Evolutionary conservation across 2,329 filamentous ascomycete species (phyloP), one percentile per base, ranked within the genome.

Genomic region (Blastomyces parvus): DNA sequence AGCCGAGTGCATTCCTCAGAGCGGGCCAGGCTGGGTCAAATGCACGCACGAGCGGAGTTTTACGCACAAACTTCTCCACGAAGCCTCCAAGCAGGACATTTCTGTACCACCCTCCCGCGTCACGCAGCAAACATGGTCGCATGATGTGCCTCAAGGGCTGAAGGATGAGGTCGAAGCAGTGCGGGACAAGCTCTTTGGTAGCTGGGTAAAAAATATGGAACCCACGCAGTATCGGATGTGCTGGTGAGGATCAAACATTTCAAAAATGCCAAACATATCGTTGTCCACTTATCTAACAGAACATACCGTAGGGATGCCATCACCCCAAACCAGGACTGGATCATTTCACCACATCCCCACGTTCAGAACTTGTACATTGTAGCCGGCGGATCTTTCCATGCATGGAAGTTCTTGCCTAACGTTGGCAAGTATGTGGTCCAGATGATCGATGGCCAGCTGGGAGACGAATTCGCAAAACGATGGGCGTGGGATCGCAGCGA

Each of bases 361-460:
- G 71, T 77, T 60, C 65, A 70, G 44, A 77, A 74, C 33, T 68
- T 83, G 27, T 69, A 81, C 2, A 67, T 84, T 19, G 82, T 79
- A 3, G 77, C 80, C 3, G 82, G 82, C 6, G 82, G 76, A 0
- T 81, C 79, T 38, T 82, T 81, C 0, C 80, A 84, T 67, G 81
- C 79, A 2, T 83, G 82, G 66, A 83, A 81, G 76, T 78, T 81
- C 48, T 80, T 82, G 68, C 80, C 81, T 1, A 75, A 77, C 2
- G 78, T 84, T 52, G 82, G 82, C 0, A 72, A 75, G 4, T 77
- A 82, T 27, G 80, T 84, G 30, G 76, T 71, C 1, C 81, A 84
- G 69, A 75, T 75, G 4, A 60, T 84, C 50, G 78, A 83, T 63
- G 77, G 74, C 9, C 19, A 50, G n/a, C 53, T 64, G 6, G 60